Evolutionary conservation across 2,329 filamentous ascomycete species (phyloP), one percentile per base, ranked within the genome.

Genomic region (Lachnellula cervina): DNA sequence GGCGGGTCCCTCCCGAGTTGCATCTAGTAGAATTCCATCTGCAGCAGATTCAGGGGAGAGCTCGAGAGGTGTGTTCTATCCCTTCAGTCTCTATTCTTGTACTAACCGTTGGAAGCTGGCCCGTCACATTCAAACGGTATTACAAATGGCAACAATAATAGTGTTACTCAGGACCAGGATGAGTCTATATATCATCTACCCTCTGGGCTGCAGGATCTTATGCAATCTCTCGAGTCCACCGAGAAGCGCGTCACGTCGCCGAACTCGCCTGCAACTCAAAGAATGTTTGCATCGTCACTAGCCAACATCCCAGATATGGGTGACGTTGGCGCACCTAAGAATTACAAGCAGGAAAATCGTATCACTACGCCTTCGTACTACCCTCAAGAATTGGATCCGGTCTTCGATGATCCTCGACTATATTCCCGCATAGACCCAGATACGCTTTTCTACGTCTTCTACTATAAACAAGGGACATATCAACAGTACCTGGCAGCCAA

Each of bases 401-500:
- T 97, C 62, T 93, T 97, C 65, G 91, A 97, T 65, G 91, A 99
- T 72, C 89, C 90, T 35, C 80, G 89, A 47, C 75, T 99, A 59
- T 99, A 97, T 73, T 82, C 83, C 25, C 83, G 90, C 56, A 93
- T 99, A 58, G 94, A 99, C 68, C 91, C 92, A 0, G 94, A 99
- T 69, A 96, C 93, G 32, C 79, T 99, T 9, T 99, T 99, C 74
- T 99, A 99, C 74, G 89, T 96, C 46, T 99, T 99, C 75, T 99
- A 99, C 78, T 99, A 99, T 77, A 90, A 93, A 65, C 94, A 99
- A 73, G 91, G 91, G 25, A 92, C 91, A 1, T 92, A 96, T 65
- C 92, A 97, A 71, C 94, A 99, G 71, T 97, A 92, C 69, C 80
- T 97, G 57, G 91, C 94, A 1, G 94, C 94, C 14, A 96, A 96